These are phyloP conservation scores for Artemisia tridentata DNA, from an alignment of 129 eudicot genomes.

Conservation along the genomic window DNA sequence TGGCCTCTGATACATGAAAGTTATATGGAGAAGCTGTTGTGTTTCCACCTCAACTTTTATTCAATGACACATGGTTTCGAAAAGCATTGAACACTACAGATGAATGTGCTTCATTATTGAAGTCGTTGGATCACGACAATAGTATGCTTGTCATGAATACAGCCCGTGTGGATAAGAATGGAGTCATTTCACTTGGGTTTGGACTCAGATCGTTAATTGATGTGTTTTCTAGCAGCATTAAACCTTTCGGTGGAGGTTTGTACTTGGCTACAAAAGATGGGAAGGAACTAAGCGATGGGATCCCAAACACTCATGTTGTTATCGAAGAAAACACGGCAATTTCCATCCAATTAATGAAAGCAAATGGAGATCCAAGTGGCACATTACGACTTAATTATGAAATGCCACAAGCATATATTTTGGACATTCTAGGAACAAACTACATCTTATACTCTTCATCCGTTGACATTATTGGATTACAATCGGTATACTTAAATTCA, in stretches of 20 bases:
- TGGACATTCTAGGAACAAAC: conserved; percentile 33
- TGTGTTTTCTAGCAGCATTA: conserved; percentile 20
- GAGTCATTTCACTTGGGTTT: conserved; percentile 51
- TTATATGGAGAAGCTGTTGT: conserved; percentile 43
- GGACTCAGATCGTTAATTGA: conserved; percentile 25
- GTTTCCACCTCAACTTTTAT: conserved; percentile 10
- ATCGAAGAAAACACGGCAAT: conserved; percentile 20
- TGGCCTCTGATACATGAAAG: conserved; percentile 40
- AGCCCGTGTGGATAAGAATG: conserved; percentile 36
- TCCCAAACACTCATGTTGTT: conserved; percentile 40
- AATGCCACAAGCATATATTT: conserved; percentile 8
- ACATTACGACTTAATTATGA: conserved; percentile 26
- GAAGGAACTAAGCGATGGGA: conserved; percentile 18
- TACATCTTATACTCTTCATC: conserved; percentile 42
- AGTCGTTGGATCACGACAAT: conserved; percentile 23
- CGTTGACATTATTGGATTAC: conserved; percentile 35
- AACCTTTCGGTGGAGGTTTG: conserved; percentile 33
- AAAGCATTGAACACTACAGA: conserved; percentile 39
- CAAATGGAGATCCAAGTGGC: conserved; percentile 23
- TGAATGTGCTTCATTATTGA: conserved; percentile 30
- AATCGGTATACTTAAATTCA: too few species aligned
- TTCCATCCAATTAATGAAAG: conserved; percentile 23
- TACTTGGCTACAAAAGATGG: conserved; percentile 49
- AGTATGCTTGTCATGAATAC: conserved; percentile 30
- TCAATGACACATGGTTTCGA: conserved; percentile 44